Conservation (phyloP, 495 filamentous ascomycete species). For the Lepidopterella palustris region DNA sequence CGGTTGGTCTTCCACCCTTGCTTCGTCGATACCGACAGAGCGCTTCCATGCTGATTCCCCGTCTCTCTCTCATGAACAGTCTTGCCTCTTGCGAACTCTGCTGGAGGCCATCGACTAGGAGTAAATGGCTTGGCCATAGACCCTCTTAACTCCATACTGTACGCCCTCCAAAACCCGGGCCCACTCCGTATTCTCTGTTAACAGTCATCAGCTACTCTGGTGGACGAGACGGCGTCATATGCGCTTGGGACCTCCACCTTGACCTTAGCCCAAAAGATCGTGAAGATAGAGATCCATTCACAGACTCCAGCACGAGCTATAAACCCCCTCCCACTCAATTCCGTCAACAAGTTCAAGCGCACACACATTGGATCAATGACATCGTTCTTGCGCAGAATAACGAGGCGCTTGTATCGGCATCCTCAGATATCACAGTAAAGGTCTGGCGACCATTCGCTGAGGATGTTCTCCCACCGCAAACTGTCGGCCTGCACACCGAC, state of each 20-base stretch:
- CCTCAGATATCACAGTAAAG: constrained; percentile 90
- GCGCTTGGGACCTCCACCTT: constrained; percentile 83
- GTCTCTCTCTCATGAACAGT: constrained; percentile 48
- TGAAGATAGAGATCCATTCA: constrained; percentile 31
- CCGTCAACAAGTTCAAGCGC: constrained; percentile 86
- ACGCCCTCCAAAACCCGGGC: constrained; percentile 18
- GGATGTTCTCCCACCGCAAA: constrained; percentile 59
- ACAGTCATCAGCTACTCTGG: constrained; percentile 70
- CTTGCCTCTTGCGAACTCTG: constrained; percentile 85
- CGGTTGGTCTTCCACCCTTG: constrained; percentile 25
- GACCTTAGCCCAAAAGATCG: constrained; percentile 39
- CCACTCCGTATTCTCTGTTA: constrained; percentile 4
- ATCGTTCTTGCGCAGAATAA: constrained; percentile 80
- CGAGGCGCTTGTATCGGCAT: constrained; percentile 81
- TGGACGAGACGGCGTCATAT: constrained; percentile 90
- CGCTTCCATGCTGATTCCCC: not conserved
- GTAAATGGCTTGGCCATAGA: constrained; percentile 92
- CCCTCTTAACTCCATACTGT: constrained; percentile 78
- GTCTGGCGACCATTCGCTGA: constrained; percentile 84
- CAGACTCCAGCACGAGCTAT: constrained; percentile 27
- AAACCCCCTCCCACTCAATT: constrained; percentile 54
- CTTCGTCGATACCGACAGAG: not conserved
- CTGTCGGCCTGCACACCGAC: constrained; percentile 88
- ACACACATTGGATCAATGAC: constrained; percentile 98
- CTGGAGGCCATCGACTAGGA: constrained; percentile 84